Percentiles rank a stretch among this genome's conserved stretches.
phyloP scores from a whole-genome alignment of 352 stramenopile genomes.

The Blastocystis sp. region DNA sequence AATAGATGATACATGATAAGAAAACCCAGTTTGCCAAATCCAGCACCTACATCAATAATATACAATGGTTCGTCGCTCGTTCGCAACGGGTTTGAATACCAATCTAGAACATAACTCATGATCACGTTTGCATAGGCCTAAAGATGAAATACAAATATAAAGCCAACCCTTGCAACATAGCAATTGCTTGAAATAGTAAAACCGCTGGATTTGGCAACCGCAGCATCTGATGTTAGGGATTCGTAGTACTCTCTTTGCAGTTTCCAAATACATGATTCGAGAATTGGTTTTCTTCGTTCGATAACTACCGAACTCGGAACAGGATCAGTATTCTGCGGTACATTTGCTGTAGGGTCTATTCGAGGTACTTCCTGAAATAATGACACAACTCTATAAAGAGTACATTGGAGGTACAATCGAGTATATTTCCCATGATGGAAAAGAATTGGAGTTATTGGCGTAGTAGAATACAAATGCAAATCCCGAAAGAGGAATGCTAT shows the following conservation, averaged over 20 bases:
- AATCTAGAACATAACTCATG: constrained; percentile 45
- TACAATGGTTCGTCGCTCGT: constrained; percentile 43
- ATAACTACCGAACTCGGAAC: not conserved
- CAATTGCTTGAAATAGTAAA: not conserved
- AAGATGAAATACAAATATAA: not conserved
- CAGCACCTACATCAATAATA: constrained; percentile 47
- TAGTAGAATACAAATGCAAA: not conserved
- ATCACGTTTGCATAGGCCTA: constrained; percentile 46
- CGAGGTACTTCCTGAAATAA: not conserved
- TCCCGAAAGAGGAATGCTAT: not conserved
- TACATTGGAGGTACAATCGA: constrained; percentile 25
- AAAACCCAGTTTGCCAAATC: constrained; percentile 44
- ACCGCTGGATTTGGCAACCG: not conserved
- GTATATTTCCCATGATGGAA: constrained; percentile 17
- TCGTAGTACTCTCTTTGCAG: constrained; percentile 45
- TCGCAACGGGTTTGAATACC: not conserved
- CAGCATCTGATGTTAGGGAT: not conserved
- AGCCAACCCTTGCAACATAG: constrained; percentile 9
- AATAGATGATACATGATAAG: constrained; percentile 58
- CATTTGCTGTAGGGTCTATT: not conserved
- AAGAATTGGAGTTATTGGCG: not conserved
- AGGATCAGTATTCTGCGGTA: not conserved
- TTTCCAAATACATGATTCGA: constrained; percentile 52
- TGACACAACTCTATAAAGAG: not conserved
- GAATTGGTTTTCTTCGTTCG: not conserved